Evolutionary conservation across 768 basidiomycete genomes (phyloP).

Genomic region (Pisolithus marmoratus): DNA sequence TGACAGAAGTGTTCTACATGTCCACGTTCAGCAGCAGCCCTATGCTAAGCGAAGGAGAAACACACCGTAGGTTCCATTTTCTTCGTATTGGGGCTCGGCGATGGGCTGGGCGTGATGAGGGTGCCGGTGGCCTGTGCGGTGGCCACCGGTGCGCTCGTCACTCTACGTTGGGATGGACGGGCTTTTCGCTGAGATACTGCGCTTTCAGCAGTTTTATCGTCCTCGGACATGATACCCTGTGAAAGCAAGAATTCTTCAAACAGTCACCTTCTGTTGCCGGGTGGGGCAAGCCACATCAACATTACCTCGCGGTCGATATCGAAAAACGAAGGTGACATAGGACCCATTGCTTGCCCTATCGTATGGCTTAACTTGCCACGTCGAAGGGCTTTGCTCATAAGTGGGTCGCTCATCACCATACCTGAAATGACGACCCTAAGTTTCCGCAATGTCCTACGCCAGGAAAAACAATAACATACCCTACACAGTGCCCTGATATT

Average conservation of each 20-base stretch:
- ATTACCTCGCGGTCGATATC: constrained; percentile 54
- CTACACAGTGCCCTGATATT: constrained; percentile 39
- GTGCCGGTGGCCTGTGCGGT: background rate
- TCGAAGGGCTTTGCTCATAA: constrained; percentile 38
- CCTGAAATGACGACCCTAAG: constrained; percentile 27
- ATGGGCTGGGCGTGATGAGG: constrained; percentile 8
- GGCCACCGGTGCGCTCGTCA: constrained; percentile 36
- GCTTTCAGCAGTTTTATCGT: constrained; percentile 17
- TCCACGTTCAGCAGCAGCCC: background rate
- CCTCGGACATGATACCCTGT: constrained; percentile 43
- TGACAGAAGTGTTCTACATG: constrained; percentile 5
- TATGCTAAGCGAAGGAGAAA: background rate
- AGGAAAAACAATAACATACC: constrained; percentile 30
- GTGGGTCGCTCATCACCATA: constrained; percentile 41
- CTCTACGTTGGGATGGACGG: constrained; percentile 30
- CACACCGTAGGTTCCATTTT: constrained; percentile 6
- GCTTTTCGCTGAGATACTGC: constrained; percentile 6
- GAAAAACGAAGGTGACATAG: constrained; percentile 64
- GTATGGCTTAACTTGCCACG: constrained; percentile 51
- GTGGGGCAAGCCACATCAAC: background rate
- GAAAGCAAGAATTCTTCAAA: constrained; percentile 42
- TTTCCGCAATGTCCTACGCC: background rate
- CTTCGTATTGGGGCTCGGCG: constrained; percentile 1
- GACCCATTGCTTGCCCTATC: constrained; percentile 35
- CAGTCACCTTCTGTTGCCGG: background rate